Conservation (phyloP, 140 eudicot species). For the Eryngium alpinum region DNA sequence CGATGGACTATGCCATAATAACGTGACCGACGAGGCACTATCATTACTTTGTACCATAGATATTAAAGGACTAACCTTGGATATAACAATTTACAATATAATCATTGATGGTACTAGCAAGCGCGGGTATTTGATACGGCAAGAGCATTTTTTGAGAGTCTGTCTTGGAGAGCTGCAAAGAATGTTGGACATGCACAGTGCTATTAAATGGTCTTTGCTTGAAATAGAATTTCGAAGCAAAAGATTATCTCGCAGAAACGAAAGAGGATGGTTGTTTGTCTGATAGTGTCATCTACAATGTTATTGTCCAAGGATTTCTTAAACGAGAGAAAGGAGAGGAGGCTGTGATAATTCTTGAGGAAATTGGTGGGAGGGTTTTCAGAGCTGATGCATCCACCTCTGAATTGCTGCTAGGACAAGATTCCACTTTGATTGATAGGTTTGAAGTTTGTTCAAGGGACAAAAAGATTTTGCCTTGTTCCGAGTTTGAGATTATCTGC, state of each 20-base stretch:
- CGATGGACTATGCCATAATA: constrained; percentile 11
- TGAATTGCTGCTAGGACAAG: too few species aligned
- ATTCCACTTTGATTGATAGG: too few species aligned
- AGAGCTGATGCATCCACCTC: neutral
- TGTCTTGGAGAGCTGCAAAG: neutral
- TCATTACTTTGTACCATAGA: neutral
- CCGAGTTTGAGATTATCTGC: too few species aligned
- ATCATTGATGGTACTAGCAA: neutral
- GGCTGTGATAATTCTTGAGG: neutral
- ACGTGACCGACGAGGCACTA: constrained; percentile 6
- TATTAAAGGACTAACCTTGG: neutral
- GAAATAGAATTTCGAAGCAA: neutral
- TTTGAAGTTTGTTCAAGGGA: too few species aligned
- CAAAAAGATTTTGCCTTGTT: too few species aligned
- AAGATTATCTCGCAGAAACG: neutral
- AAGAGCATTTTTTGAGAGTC: neutral
- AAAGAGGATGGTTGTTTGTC: neutral
- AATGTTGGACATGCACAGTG: neutral
- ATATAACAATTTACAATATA: neutral
- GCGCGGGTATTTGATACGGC: neutral
- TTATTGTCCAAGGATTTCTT: neutral
- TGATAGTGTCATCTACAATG: neutral
- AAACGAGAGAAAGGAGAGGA: neutral
- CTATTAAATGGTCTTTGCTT: neutral
- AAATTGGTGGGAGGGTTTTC: neutral